Evolutionary conservation across 1,139 yeast genomes (phyloP).

Genomic region (Yamadazyma trypodendri): DNA sequence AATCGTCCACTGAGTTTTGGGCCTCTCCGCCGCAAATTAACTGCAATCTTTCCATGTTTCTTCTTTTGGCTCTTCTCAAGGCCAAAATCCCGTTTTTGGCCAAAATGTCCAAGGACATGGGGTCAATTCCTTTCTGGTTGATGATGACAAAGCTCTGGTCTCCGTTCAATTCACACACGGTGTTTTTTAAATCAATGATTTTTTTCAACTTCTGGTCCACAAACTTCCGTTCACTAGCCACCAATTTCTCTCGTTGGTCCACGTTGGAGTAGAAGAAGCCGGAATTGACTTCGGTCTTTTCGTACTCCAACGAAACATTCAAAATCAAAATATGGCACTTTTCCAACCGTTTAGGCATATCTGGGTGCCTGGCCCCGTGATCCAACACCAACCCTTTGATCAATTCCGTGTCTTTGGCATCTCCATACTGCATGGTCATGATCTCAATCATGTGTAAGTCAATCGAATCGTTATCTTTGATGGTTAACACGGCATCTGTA

Average conservation of each 20-base stretch:
- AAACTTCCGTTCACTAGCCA: slow-evolving; percentile 88
- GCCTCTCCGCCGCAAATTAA: slow-evolving; percentile 97
- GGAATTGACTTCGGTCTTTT: slow-evolving; percentile 96
- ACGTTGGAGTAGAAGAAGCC: slow-evolving; percentile 94
- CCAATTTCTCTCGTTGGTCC: slow-evolving; percentile 94
- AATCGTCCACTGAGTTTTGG: slow-evolving; percentile 94
- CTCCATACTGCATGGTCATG: slow-evolving; percentile 96
- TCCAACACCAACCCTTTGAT: slow-evolving; percentile 90
- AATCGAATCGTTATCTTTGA: slow-evolving; percentile 51
- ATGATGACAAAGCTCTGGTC: slow-evolving; percentile 87
- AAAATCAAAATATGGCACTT: slow-evolving; percentile 85
- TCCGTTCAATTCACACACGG: slow-evolving; percentile 78
- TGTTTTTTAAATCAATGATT: slow-evolving; percentile 88
- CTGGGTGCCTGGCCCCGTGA: slow-evolving; percentile 99
- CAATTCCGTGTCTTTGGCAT: slow-evolving; percentile 79
- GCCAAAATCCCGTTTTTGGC: slow-evolving; percentile 94
- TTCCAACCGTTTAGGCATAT: slow-evolving; percentile 87
- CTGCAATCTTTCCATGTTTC: slow-evolving; percentile 98
- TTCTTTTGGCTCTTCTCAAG: slow-evolving; percentile 94
- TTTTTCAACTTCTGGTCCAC: slow-evolving; percentile 92
- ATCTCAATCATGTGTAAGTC: slow-evolving; percentile 98
- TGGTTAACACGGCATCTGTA: slow-evolving; percentile 90
- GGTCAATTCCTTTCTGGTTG: slow-evolving; percentile 98
- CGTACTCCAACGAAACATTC: slow-evolving; percentile 94
- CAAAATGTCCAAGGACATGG: slow-evolving; percentile 91